Evolutionary conservation across 1,284 basidiomycete species (phyloP).

Genomic region (Thecaphora frezii): DNA sequence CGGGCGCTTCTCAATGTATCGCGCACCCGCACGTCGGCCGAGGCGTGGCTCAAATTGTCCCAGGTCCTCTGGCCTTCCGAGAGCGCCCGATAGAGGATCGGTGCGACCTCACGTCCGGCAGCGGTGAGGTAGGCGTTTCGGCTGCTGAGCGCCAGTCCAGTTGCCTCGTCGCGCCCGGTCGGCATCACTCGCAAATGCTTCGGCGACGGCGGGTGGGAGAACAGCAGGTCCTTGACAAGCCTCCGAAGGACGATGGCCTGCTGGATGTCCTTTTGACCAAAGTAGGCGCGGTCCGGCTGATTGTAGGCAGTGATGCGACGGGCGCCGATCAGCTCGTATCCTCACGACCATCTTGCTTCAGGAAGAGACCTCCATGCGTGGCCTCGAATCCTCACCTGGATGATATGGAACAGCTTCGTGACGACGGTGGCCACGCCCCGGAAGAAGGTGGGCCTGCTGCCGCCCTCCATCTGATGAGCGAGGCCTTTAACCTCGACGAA

Average conservation of each 20-base stretch:
- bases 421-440: conserved; percentile 93
- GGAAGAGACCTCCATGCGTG: no score
- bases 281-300: conserved; percentile 89
- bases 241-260: conserved; percentile 84
- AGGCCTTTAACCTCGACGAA: conserved; percentile 89
- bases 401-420: conserved; percentile 88
- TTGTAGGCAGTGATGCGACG: neutral
- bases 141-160: conserved; percentile 80
- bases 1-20: conserved; percentile 35
- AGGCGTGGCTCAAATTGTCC: conserved; percentile 7
- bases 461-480: conserved; percentile 79
- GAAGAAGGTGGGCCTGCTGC: conserved; percentile 84
- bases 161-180: conserved; percentile 70
- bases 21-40: conserved; percentile 23
- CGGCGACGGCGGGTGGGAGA: conserved; percentile 73
- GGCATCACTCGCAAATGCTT: conserved; percentile 71
- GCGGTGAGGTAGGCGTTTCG: conserved; percentile 81
- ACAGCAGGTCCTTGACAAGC: conserved; percentile 78
- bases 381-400: conserved; percentile 67
- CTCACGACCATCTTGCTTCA: no score
- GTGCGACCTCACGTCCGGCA: conserved; percentile 70
- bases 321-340: neutral
- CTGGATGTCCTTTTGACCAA: conserved; percentile 98
- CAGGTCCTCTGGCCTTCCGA: conserved; percentile 64
- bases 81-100: conserved; percentile 71